phyloP scores from a whole-genome alignment of 805 yeast genomes.

The Starmera amethionina region DNA sequence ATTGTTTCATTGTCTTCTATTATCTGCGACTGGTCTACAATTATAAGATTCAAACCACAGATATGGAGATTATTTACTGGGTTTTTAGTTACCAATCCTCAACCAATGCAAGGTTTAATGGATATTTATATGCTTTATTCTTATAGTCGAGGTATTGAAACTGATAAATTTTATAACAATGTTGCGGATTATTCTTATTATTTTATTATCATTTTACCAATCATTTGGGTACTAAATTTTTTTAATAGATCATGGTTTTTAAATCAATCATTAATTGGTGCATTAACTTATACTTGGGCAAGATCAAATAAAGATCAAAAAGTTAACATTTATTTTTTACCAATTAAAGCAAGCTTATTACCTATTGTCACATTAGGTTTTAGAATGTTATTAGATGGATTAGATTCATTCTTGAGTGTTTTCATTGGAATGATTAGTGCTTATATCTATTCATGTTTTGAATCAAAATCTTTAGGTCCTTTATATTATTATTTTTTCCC shows the following conservation, averaged over 20 bases:
- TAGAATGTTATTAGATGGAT: slow-evolving; percentile 33
- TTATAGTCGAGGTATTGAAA: slow-evolving; percentile 48
- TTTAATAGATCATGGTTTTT: slow-evolving; percentile 21
- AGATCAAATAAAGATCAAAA: slow-evolving; percentile 39
- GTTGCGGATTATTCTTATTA: slow-evolving; percentile 51
- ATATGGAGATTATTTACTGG: slow-evolving; percentile 39
- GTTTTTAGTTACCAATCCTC: slow-evolving; percentile 33
- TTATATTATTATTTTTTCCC: slow-evolving; percentile 20
- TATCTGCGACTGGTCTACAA: slow-evolving; percentile 21
- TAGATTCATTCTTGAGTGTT: slow-evolving; percentile 27
- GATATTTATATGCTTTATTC: slow-evolving; percentile 49
- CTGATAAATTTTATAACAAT: slow-evolving; percentile 34
- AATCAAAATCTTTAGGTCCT: slow-evolving; percentile 41
- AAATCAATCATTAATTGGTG: slow-evolving; percentile 34
- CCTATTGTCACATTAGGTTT: slow-evolving; percentile 40
- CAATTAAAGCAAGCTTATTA: slow-evolving; percentile 47
- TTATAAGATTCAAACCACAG: slow-evolving; percentile 24
- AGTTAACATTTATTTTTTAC: slow-evolving; percentile 43
- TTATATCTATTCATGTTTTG: slow-evolving; percentile 50
- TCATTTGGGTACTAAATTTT: slow-evolving; percentile 28
- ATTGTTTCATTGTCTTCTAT: slow-evolving; percentile 15
- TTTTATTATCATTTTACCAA: slow-evolving; percentile 36
- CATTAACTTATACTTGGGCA: slow-evolving; percentile 53
- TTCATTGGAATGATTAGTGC: slow-evolving; percentile 46
- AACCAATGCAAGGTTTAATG: slow-evolving; percentile 35